Evolutionary conservation across 495 filamentous ascomycete genomes (phyloP).

Genomic region (Sabuloglossum arenarium): DNA sequence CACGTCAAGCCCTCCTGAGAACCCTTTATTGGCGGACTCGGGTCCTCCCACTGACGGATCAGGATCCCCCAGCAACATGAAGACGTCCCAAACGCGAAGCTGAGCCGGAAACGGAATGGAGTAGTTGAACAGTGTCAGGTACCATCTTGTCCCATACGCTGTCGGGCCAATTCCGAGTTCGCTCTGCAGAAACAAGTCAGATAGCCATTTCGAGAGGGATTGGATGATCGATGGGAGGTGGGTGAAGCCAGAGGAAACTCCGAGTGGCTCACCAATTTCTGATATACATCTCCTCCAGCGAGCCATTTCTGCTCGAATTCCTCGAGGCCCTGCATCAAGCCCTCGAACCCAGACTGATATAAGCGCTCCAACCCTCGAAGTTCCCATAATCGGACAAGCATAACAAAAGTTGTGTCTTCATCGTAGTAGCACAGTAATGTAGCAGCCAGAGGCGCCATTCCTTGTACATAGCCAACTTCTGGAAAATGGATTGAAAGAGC

Average conservation of each 20-base stretch:
- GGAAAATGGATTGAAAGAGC: constrained; percentile 81
- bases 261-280: constrained; percentile 46
- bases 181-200: constrained; percentile 23
- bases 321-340: constrained; percentile 67
- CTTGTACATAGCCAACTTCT: constrained; percentile 87
- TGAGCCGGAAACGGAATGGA: constrained; percentile 92
- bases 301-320: constrained; percentile 86
- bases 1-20: constrained; percentile 57
- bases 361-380: constrained; percentile 67
- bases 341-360: constrained; percentile 66
- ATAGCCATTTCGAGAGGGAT: background rate
- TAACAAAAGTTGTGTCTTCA: constrained; percentile 83
- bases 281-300: constrained; percentile 46
- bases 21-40: constrained; percentile 17
- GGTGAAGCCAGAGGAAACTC: too few relatives aligned
- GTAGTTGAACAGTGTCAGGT: constrained; percentile 93
- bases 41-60: background rate
- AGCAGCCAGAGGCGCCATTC: constrained; percentile 86
- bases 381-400: constrained; percentile 84
- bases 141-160: constrained; percentile 91
- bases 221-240: too few relatives aligned
- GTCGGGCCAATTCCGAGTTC: constrained; percentile 70
- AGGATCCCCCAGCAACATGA: constrained; percentile 84
- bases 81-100: constrained; percentile 96
- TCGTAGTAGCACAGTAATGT: constrained; percentile 94